These are phyloP conservation scores for Fusarium sp. DNA, from an alignment of 2,329 filamentous ascomycete species.

Conservation along the genomic window DNA sequence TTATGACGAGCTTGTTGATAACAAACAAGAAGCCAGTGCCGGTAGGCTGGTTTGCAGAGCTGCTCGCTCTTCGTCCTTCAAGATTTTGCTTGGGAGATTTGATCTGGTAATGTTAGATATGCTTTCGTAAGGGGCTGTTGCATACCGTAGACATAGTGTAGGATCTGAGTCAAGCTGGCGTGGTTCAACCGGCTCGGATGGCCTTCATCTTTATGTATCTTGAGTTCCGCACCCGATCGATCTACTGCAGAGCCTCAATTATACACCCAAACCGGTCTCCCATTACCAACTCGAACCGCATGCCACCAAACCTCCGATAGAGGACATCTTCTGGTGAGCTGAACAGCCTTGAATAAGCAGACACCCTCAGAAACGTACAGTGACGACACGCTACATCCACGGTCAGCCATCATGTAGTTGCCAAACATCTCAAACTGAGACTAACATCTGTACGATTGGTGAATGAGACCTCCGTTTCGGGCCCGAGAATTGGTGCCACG, in stretches of 20 bases:
- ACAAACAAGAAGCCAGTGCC: slow-evolving; percentile 53
- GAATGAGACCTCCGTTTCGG: neutral
- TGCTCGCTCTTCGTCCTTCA: slow-evolving; percentile 17
- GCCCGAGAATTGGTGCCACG: slow-evolving; percentile 26
- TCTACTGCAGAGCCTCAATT: slow-evolving; percentile 39
- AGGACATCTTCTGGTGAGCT: slow-evolving; percentile 1
- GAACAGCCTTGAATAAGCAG: slow-evolving; percentile 1
- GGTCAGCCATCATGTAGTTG: slow-evolving; percentile 25
- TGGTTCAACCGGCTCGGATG: neutral
- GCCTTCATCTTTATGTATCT: slow-evolving; percentile 35
- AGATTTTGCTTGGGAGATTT: slow-evolving; percentile 16
- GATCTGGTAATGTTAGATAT: slow-evolving; percentile 18
- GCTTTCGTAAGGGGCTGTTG: neutral
- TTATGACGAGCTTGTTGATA: slow-evolving; percentile 50
- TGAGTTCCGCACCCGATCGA: neutral
- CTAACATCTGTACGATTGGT: slow-evolving; percentile 10
- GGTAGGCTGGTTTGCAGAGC: slow-evolving; percentile 2
- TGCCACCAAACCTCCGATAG: slow-evolving; percentile 22
- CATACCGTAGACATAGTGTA: slow-evolving; percentile 29
- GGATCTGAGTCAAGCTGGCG: neutral
- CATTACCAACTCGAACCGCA: slow-evolving; percentile 40
- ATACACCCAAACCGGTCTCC: slow-evolving; percentile 40
- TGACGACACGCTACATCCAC: slow-evolving; percentile 34
- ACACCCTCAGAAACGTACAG: slow-evolving; percentile 18
- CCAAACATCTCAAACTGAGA: slow-evolving; percentile 14